Evolutionary conservation across 176 grass and related monocot genomes (phyloP), one percentile per base, ranked within the genome.

Genomic region (Hordeum marinum): DNA sequence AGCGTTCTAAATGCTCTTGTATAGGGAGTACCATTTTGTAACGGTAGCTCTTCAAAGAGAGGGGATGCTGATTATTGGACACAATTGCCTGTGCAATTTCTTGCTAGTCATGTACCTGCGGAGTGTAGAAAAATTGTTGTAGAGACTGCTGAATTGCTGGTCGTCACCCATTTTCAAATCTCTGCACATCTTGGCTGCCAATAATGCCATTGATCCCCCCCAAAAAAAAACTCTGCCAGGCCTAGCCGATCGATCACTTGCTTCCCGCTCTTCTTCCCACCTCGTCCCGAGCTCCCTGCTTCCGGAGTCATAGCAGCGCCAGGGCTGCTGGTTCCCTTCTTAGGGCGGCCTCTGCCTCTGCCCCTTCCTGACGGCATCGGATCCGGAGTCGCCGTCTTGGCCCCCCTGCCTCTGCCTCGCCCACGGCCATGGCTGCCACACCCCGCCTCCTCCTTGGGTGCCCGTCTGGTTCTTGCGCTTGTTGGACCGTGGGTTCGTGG

Each of bases 301-400:
- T 86, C 2, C 34, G 10, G 34, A 68, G 66, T 0, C n/a, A n/a
- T n/a, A 68, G 78, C 52, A 64, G 77, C 26, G 76, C 75, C 85
- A 68, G 88, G 63, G 17, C 74, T 70, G 8, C 76, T 20, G 60
- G 86, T 82, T 80, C 37, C 36, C 35, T 90, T 89, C 86, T 87
- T 93, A 17, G 89, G 89, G 6, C 82, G 95, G 13, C 92, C 90
- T 83, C 90, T 90, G 85, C 91, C 84, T 80, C 90, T 92, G 81
- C 91, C 84, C 50, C 90, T 87, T 59, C 77, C 88, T n/a, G 84
- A 79, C 80, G 78, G 39, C 83, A 85, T 89, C 46, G 72, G 41
- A 50, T 81, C 75, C 23, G 88, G 82, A 46, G 86, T 25, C 6
- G 65, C 76, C 43, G 61, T 89, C 84, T 77, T 91, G 39, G 73